A percentile compares a stretch with the other conserved stretches of the same genome.
Evolutionary conservation across 2,329 filamentous ascomycete genomes (phyloP).

Genomic region (Cladosporium cucumerinum): DNA sequence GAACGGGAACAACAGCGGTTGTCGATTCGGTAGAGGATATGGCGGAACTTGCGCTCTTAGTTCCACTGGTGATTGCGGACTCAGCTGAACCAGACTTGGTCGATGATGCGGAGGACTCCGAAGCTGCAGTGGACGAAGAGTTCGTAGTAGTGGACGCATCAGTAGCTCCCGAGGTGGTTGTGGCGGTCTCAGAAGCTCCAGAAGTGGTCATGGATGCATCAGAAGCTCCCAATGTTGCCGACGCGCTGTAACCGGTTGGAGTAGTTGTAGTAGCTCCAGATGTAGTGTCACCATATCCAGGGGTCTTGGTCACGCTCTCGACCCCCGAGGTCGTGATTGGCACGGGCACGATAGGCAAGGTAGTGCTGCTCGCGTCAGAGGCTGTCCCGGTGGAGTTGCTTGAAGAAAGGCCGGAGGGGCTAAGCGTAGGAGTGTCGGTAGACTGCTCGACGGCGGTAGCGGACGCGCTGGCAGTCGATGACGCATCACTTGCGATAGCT

Average conservation of each 20-base stretch:
- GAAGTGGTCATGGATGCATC: background rate
- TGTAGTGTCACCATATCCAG: constrained; percentile 2
- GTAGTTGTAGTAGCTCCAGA: background rate
- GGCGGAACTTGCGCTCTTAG: background rate
- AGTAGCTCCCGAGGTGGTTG: constrained; percentile 1
- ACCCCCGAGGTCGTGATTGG: background rate
- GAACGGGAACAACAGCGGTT: constrained; percentile 14
- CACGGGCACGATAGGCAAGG: constrained; percentile 6
- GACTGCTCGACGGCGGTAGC: constrained; percentile 7
- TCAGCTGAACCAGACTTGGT: constrained; percentile 2
- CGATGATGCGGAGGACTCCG: background rate
- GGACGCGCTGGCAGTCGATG: background rate
- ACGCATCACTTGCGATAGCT: background rate
- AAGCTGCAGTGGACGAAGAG: background rate
- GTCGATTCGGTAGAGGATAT: constrained; percentile 13
- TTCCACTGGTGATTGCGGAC: constrained; percentile 11
- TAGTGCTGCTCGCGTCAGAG: background rate
- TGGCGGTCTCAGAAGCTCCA: background rate
- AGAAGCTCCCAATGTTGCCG: background rate
- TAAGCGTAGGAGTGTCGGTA: background rate
- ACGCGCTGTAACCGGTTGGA: background rate
- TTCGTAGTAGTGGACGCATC: constrained; percentile 11
- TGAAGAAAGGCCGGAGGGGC: background rate
- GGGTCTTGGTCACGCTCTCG: background rate
- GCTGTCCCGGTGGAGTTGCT: constrained; percentile 10